Percentiles rank a stretch among this genome's conserved stretches.
phyloP scores from a whole-genome alignment of 1,139 yeast species.

The Saccharomyces uvarum region DNA sequence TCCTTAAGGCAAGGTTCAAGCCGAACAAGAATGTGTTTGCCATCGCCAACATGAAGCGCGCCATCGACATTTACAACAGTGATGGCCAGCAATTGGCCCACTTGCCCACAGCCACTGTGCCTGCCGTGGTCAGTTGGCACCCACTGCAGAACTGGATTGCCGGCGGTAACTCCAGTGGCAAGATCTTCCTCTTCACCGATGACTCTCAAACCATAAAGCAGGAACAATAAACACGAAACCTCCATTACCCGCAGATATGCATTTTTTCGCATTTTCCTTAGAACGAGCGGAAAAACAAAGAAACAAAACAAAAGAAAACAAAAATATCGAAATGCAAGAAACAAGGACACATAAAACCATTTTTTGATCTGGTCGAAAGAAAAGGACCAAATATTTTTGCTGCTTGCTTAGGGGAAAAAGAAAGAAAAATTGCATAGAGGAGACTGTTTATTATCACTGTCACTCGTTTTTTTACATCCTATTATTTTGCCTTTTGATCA shows the following conservation, averaged over 20 bases:
- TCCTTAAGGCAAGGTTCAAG: constrained; percentile 74
- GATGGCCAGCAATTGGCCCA: constrained; percentile 75
- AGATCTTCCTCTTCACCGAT: constrained; percentile 50
- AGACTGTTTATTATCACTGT: neutral
- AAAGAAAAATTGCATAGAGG: neutral
- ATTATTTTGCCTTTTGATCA: neutral
- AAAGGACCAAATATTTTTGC: neutral
- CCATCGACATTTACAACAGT: constrained; percentile 70
- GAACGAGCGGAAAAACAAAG: neutral
- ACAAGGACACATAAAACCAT: neutral
- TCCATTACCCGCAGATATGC: neutral
- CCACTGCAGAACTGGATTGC: constrained; percentile 82
- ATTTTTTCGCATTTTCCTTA: neutral
- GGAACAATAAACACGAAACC: neutral
- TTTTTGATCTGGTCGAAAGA: neutral
- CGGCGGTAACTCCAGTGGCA: constrained; percentile 96
- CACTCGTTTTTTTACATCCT: neutral
- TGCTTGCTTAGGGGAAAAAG: neutral
- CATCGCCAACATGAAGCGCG: constrained; percentile 88
- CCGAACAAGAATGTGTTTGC: constrained; percentile 78
- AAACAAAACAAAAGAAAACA: neutral
- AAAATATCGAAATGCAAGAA: neutral
- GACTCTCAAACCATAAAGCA: constrained; percentile 3
- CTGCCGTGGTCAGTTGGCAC: constrained; percentile 80
- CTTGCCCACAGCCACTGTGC: constrained; percentile 69